These are phyloP conservation scores for Talaromyces sp. DNA, from an alignment of 2,329 filamentous ascomycete genomes.

Conservation along the genomic window DNA sequence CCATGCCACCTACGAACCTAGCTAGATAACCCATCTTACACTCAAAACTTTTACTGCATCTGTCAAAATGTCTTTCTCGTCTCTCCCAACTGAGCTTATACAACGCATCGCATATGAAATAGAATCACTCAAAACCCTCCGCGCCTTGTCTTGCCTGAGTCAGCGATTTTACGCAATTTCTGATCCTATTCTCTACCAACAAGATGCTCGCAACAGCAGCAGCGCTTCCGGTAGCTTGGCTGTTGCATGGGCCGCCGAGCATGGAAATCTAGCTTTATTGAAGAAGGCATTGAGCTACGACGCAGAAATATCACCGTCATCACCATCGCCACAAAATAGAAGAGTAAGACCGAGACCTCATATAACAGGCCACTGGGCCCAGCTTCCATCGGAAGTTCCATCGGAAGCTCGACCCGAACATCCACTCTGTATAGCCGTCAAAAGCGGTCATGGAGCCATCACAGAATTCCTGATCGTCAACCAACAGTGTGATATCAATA, in stretches of 20 bases:
- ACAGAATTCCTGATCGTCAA: not conserved
- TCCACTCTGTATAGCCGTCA: not conserved
- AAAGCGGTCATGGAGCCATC: not conserved
- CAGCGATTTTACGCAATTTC: not conserved
- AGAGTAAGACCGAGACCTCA: not conserved
- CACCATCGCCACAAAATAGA: not conserved
- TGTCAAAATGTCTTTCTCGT: not conserved
- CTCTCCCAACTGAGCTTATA: not conserved
- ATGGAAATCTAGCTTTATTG: not conserved
- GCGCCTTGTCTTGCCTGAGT: not conserved
- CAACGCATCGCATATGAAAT: not conserved
- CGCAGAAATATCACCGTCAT: not conserved
- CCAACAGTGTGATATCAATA: not conserved
- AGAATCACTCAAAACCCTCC: not conserved
- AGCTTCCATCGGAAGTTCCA: not conserved
- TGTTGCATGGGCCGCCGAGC: not conserved
- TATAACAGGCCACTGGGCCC: not conserved
- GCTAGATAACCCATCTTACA: not conserved
- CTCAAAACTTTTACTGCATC: not conserved
- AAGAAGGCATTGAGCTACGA: not conserved
- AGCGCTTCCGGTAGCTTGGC: not conserved
- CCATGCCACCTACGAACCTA: not conserved
- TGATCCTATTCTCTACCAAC: not conserved
- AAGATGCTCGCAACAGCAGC: not conserved
- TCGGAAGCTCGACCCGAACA: not conserved